Evolutionary conservation across 768 basidiomycete species (phyloP).

Genomic region (Paxillus involutus): DNA sequence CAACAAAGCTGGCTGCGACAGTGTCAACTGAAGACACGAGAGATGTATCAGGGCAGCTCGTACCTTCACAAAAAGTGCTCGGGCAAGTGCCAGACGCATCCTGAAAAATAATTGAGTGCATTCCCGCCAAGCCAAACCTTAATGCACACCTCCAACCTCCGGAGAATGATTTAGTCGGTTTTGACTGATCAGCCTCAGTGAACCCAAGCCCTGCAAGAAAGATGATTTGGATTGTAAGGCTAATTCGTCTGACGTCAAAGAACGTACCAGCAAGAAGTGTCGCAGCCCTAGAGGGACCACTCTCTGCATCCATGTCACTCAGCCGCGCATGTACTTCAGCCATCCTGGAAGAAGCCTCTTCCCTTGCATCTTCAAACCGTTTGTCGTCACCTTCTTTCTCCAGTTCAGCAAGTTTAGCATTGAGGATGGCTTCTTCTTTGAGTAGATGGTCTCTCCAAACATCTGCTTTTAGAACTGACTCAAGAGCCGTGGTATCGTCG

Average conservation of each 20-base stretch:
- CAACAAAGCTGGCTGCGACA: constrained; percentile 63
- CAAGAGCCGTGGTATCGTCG: constrained; percentile 89
- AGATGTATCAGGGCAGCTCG: neutral
- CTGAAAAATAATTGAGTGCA: constrained; percentile 36
- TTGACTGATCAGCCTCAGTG: constrained; percentile 80
- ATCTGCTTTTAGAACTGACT: constrained; percentile 98
- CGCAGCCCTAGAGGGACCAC: constrained; percentile 92
- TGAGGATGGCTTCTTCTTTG: constrained; percentile 78
- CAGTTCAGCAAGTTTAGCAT: constrained; percentile 67
- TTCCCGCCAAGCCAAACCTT: neutral
- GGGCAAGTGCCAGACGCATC: constrained; percentile 94
- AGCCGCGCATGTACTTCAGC: constrained; percentile 88
- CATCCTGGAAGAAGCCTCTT: constrained; percentile 78
- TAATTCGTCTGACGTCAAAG: neutral
- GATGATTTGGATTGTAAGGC: neutral
- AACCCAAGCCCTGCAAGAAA: constrained; percentile 77
- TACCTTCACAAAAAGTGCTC: constrained; percentile 95
- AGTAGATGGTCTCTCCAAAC: constrained; percentile 95
- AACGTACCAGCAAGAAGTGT: constrained; percentile 77
- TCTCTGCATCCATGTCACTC: constrained; percentile 98
- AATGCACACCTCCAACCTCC: constrained; percentile 85
- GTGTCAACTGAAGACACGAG: constrained; percentile 4
- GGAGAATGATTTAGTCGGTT: constrained; percentile 83
- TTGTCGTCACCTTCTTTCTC: constrained; percentile 78
- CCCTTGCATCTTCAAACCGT: constrained; percentile 79